Evolutionary conservation across 225 moss, liverwort and hornwort genomes (phyloP).

Genomic region (Climacium dendroides): DNA sequence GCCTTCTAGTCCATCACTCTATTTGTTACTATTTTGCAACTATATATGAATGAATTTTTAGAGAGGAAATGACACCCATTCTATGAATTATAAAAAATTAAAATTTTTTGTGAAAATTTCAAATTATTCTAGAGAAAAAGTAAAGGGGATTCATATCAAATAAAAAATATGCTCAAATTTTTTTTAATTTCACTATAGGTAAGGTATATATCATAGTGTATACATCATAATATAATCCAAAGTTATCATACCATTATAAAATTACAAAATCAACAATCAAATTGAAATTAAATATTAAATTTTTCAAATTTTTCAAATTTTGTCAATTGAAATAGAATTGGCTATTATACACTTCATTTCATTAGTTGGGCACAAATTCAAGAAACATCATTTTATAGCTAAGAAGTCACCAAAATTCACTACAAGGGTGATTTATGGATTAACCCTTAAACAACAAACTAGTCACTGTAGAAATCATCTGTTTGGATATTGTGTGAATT

Average conservation of each 20-base stretch:
- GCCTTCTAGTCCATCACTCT: background rate
- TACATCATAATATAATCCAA: background rate
- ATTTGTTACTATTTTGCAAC: background rate
- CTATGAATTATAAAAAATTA: background rate
- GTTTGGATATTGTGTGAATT: too few relatives aligned
- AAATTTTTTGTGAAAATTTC: too few relatives aligned
- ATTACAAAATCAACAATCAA: background rate
- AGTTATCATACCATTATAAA: background rate
- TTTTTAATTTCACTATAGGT: background rate
- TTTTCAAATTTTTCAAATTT: background rate
- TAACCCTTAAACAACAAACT: too few relatives aligned
- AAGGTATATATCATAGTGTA: background rate
- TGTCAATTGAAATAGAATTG: background rate
- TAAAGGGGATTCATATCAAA: background rate
- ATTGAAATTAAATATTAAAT: background rate
- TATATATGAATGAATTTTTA: background rate
- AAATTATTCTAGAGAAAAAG: background rate
- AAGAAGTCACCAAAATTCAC: background rate
- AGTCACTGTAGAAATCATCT: too few relatives aligned
- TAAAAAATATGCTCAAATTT: background rate
- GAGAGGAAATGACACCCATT: rapidly evolving
- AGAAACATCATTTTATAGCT: background rate
- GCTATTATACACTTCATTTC: background rate
- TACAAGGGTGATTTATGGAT: background rate
- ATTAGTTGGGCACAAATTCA: background rate